These are phyloP conservation scores for Moniliella sp. DNA, from an alignment of 1,284 basidiomycete genomes.

Conservation along the genomic window DNA sequence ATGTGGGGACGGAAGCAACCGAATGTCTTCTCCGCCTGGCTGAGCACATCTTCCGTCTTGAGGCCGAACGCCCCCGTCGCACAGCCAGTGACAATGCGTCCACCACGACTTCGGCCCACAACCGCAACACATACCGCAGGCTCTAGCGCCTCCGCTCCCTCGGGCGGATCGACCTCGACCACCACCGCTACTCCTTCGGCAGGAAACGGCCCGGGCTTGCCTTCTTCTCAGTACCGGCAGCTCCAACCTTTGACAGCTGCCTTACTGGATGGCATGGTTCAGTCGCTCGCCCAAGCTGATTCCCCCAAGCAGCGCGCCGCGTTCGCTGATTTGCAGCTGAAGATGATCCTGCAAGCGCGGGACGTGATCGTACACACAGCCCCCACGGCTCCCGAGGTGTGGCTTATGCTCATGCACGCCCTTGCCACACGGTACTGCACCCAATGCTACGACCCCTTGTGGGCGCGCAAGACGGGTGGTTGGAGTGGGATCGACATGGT, in stretches of 20 bases:
- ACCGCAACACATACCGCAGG: too few species aligned
- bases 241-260: constrained; percentile 1
- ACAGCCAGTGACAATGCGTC: too few species aligned
- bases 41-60: constrained; percentile 44
- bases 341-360: constrained; percentile 15
- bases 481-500: constrained; percentile 30
- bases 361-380: constrained; percentile 3
- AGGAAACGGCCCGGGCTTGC: too few species aligned
- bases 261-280: constrained; percentile 23
- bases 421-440: constrained; percentile 28
- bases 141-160: constrained; percentile 33
- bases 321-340: constrained; percentile 11
- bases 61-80: constrained; percentile 19
- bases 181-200: too few species aligned
- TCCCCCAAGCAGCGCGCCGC: neutral
- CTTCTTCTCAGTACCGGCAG: too few species aligned
- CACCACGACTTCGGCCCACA: too few species aligned
- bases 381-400: constrained; percentile 16
- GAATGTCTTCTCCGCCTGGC: constrained; percentile 49
- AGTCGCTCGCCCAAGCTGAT: constrained; percentile 10
- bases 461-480: constrained; percentile 32
- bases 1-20: constrained; percentile 50
- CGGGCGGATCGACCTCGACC: constrained; percentile 38
- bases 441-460: constrained; percentile 30
- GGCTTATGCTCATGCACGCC: constrained; percentile 24